Evolutionary conservation across 345 rosid species (phyloP).

Genomic region (Hypericum perforatum): DNA sequence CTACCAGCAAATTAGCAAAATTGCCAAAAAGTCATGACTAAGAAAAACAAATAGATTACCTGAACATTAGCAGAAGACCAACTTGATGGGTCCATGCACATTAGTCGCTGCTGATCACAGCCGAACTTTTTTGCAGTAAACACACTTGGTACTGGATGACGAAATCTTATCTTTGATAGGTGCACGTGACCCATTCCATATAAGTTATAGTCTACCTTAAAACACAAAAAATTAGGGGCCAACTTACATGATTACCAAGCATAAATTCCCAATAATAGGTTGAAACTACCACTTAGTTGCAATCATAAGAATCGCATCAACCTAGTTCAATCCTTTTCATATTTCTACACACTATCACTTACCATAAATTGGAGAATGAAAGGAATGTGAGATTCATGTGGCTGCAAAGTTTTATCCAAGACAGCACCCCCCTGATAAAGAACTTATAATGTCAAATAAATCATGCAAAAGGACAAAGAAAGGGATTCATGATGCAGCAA

Average conservation of each 20-base stretch:
- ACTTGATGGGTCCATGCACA: conserved; percentile 22
- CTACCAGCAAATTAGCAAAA: neutral
- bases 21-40: neutral
- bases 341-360: conserved; percentile 8
- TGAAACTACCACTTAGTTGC: neutral
- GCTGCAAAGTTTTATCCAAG: conserved; percentile 69
- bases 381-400: conserved; percentile 91
- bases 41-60: conserved; percentile 25
- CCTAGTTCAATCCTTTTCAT: too few species aligned
- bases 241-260: neutral
- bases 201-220: conserved; percentile 79
- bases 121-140: conserved; percentile 30
- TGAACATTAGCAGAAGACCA: conserved; percentile 31
- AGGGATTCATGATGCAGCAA: neutral
- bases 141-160: conserved; percentile 59
- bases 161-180: conserved; percentile 71
- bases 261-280: neutral
- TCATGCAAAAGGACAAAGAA: neutral
- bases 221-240: neutral
- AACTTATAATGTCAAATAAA: neutral
- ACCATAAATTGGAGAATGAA: conserved; percentile 91
- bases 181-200: conserved; percentile 95
- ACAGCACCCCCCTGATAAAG: conserved; percentile 60
- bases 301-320: too few species aligned
- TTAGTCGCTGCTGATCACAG: conserved; percentile 18